Base-by-base conservation (phyloP, 495 filamentous ascomycete genomes). In the Aspergillus indologenus region DNA sequence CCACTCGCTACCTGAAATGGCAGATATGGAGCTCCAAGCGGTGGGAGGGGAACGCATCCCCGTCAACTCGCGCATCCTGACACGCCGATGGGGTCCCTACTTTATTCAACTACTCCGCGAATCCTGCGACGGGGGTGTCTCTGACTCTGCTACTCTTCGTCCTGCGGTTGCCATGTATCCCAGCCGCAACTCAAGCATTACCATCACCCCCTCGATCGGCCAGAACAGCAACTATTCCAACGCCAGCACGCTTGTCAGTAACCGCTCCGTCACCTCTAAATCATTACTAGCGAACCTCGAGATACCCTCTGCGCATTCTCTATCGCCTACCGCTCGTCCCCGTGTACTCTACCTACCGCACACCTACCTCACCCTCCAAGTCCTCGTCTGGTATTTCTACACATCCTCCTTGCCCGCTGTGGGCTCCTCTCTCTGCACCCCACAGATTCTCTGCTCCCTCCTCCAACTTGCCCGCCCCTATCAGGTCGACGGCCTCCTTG, bases 21-120 rank as follows among this genome's bases (percentile, higher is more conserved):
- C 91, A n/a, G 94, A 98, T 60, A 98, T 98, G 94, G 94, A 98
- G 66, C 86, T 98, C 43, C 76, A 98, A 22, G 91, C 92, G 31
- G 84, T 96, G 34, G 87, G 87, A 4, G 92, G 93, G 26, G 94
- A 98, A 68, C 84, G 91, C 2, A 90, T 98, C 59, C 90, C 95
- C 0, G 90, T 97, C 56, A 98, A 96, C 71, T 96, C 92, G 15
- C 84, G 91, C 44, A 81, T 98, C 14, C 79, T 97, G 1, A 87
- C 90, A 18, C 83, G 90, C 24, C 80, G 94, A 59, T 98, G 94
- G 94, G 94, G 94, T 0, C 90, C 90, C 2, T 98, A 93, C 65
- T 98, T 98, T 68, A 88, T 93, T 45, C 91, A 95, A 59, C 81
- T 97, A 2, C 81, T 98, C 7, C 84, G 86, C 22, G 90, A 96